phyloP scores from a whole-genome alignment of 208 protist species.

The Blastocrithidia nonstop region DNA sequence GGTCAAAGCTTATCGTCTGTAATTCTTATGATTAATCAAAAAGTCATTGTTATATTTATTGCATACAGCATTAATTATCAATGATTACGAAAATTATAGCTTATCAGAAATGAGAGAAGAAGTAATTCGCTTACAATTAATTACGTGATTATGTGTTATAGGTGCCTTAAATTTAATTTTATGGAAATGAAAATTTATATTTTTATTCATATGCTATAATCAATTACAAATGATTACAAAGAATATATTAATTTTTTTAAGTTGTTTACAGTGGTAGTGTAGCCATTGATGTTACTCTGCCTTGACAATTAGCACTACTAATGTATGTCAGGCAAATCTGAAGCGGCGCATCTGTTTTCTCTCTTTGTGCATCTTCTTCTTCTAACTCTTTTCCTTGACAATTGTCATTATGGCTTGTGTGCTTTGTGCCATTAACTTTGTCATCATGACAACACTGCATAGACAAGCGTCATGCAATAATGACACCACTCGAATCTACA shows the following conservation, averaged over 20 bases:
- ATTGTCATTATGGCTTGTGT: not conserved
- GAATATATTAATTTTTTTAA: too few species aligned
- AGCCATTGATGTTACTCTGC: slow-evolving; percentile 40
- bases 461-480: slow-evolving; percentile 22
- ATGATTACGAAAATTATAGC: too few species aligned
- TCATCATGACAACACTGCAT: not conserved
- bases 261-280: slow-evolving; percentile 9
- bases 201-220: not conserved
- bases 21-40: too few species aligned
- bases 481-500: slow-evolving; percentile 33
- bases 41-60: too few species aligned
- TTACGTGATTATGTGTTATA: too few species aligned
- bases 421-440: not conserved
- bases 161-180: not conserved
- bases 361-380: too few species aligned
- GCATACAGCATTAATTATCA: too few species aligned
- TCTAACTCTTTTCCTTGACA: too few species aligned
- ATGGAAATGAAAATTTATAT: not conserved
- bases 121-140: too few species aligned
- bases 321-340: slow-evolving; percentile 15
- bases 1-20: too few species aligned
- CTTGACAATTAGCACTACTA: slow-evolving; percentile 58
- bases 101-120: too few species aligned
- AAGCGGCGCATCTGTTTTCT: not conserved
- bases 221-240: too few species aligned